Conservation (phyloP, 2,329 filamentous ascomycete genomes). For the Pseudogymnoascus sp. region DNA sequence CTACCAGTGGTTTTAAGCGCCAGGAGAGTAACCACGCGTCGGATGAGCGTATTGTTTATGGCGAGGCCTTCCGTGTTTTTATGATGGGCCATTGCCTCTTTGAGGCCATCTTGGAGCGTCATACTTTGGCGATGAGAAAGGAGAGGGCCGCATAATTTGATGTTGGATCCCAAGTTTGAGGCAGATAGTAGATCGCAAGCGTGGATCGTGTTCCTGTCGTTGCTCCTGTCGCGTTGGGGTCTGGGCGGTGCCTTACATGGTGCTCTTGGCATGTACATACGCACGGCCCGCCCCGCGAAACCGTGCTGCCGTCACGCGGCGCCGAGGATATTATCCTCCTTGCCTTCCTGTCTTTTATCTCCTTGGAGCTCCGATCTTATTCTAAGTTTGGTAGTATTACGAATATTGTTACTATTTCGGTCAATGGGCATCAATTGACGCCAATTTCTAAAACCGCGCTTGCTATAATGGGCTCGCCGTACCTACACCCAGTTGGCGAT, state of each 20-base stretch:
- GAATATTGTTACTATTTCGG: background rate
- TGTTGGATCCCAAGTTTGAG: background rate
- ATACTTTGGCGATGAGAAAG: background rate
- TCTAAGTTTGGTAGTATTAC: background rate
- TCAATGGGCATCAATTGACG: background rate
- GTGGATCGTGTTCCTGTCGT: background rate
- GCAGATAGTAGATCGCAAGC: background rate
- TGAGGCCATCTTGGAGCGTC: background rate
- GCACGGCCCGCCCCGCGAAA: background rate
- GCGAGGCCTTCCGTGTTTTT: background rate
- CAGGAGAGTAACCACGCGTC: background rate
- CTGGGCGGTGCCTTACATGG: background rate
- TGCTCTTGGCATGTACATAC: background rate
- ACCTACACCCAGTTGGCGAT: background rate
- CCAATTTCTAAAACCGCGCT: background rate
- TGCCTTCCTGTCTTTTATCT: background rate
- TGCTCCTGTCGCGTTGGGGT: background rate
- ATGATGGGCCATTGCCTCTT: background rate
- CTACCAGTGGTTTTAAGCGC: background rate
- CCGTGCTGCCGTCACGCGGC: background rate
- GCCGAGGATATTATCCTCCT: background rate
- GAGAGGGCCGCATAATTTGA: background rate
- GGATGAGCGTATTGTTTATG: background rate
- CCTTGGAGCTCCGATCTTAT: background rate
- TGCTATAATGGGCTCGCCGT: background rate